phyloP scores from a whole-genome alignment of 768 basidiomycete genomes.

The Suillus variegatus region DNA sequence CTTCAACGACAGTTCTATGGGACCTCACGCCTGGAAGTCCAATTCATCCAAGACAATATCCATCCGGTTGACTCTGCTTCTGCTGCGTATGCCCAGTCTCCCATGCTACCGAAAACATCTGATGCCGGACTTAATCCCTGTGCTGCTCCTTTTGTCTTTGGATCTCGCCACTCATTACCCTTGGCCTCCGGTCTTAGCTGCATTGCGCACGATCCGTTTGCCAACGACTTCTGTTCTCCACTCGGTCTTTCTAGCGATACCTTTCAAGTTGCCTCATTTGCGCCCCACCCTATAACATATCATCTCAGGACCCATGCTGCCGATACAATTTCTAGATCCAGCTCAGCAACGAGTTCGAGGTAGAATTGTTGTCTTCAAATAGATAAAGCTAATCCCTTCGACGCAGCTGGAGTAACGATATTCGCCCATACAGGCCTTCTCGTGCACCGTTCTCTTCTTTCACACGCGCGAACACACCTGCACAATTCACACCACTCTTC shows the following conservation, averaged over 20 bases:
- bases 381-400: slow-evolving; percentile 2
- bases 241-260: slow-evolving; percentile 23
- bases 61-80: slow-evolving; percentile 10
- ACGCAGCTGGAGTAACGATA: slow-evolving; percentile 32
- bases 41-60: slow-evolving; percentile 33
- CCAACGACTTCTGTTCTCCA: slow-evolving; percentile 8
- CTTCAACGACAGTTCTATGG: slow-evolving; percentile 67
- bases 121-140: slow-evolving; percentile 34
- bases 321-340: slow-evolving; percentile 33
- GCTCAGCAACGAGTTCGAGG: slow-evolving; percentile 35
- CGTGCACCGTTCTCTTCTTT: slow-evolving; percentile 17
- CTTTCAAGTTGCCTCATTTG: slow-evolving; percentile 16
- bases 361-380: slow-evolving; percentile 17
- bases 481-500: slow-evolving; percentile 15
- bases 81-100: slow-evolving; percentile 9
- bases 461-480: slow-evolving; percentile 15
- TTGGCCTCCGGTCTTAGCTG: slow-evolving; percentile 3
- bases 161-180: slow-evolving; percentile 11
- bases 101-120: slow-evolving; percentile 12
- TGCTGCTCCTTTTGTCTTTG: slow-evolving; percentile 31
- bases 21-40: slow-evolving; percentile 41
- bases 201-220: slow-evolving; percentile 8
- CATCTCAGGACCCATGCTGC: slow-evolving; percentile 17
- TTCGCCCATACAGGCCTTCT: slow-evolving; percentile 19
- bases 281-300: slow-evolving; percentile 25